phyloP scores from a whole-genome alignment of 805 yeast species.

The Saccharomycopsis fodiens region DNA sequence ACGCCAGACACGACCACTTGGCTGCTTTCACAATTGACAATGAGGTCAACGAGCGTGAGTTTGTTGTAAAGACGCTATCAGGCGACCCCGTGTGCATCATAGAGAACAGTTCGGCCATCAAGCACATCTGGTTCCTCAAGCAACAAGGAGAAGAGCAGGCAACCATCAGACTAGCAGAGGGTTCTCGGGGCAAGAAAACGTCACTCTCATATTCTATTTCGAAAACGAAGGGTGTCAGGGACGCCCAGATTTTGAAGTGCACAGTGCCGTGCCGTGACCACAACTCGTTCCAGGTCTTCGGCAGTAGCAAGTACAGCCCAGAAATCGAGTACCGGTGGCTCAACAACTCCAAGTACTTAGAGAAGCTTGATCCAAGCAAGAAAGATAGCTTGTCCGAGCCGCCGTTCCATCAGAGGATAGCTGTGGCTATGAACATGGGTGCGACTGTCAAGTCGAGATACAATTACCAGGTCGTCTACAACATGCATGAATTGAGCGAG shows the following conservation, averaged over 20 bases:
- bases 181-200: not conserved
- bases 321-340: constrained; percentile 13
- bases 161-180: constrained; percentile 6
- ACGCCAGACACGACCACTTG: constrained; percentile 5
- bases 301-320: not conserved
- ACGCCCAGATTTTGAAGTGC: constrained; percentile 4
- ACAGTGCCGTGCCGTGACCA: constrained; percentile 2
- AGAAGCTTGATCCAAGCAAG: constrained; percentile 6
- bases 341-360: constrained; percentile 12
- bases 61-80: not conserved
- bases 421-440: constrained; percentile 15
- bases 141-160: not conserved
- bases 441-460: not conserved
- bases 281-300: constrained; percentile 1
- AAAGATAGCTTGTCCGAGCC: not conserved
- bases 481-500: constrained; percentile 8
- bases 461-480: constrained; percentile 16
- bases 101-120: not conserved
- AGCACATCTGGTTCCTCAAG: constrained; percentile 10
- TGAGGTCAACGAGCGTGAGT: not conserved
- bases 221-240: too few relatives aligned
- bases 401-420: constrained; percentile 12
- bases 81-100: not conserved
- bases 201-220: too few relatives aligned
- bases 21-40: too few relatives aligned